Percentiles rank a stretch among this genome's conserved stretches.
Conservation (phyloP, 139 green algal genomes). For the Tetradesmus lagerheimii region DNA sequence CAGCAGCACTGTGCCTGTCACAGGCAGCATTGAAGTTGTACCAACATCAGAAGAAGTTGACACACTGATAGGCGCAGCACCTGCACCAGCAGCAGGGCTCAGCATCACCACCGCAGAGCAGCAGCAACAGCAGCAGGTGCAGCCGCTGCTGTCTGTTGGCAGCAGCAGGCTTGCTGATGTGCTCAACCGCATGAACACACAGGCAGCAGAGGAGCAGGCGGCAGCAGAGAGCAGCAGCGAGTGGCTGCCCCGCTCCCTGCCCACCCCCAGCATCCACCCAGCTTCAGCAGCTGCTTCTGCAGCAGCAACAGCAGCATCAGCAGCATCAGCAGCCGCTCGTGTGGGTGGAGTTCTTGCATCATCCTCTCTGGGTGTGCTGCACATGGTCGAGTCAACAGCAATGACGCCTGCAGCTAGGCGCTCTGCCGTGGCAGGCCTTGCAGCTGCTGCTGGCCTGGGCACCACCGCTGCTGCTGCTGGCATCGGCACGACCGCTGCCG, state of each 20-base stretch:
- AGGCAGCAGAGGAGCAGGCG: neutral
- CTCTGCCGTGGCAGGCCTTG: neutral
- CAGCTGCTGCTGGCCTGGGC: neutral
- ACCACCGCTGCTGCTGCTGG: neutral
- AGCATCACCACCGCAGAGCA: neutral
- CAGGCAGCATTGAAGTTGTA: neutral
- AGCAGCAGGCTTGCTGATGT: neutral
- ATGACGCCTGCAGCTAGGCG: neutral
- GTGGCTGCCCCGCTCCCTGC: neutral
- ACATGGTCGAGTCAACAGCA: neutral
- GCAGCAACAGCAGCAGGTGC: neutral
- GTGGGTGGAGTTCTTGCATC: neutral
- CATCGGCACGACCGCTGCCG: neutral
- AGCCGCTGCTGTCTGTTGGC: neutral
- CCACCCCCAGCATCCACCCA: neutral
- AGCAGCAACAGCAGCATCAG: neutral
- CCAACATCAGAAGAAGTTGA: neutral
- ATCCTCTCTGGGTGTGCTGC: constrained; percentile 16
- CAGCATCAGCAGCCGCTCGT: neutral
- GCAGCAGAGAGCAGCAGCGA: neutral
- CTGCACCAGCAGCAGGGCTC: neutral
- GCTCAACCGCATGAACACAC: neutral
- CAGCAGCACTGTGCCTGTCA: neutral
- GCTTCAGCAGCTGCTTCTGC: neutral
- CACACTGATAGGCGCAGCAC: neutral